phyloP scores from a whole-genome alignment of 257 asterid species.

The Capsicum chinense region DNA sequence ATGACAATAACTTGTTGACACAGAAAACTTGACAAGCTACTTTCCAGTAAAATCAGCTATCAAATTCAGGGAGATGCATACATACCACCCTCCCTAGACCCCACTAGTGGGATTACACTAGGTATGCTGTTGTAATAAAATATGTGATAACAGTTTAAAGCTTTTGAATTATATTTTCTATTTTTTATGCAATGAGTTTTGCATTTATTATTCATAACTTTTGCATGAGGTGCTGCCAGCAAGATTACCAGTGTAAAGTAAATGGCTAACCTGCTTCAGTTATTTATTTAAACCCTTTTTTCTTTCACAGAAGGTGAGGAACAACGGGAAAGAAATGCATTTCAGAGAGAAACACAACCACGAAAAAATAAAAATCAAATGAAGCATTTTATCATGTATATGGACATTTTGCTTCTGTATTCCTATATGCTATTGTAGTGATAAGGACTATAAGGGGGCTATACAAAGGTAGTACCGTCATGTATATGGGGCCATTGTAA shows the following conservation, averaged over 20 bases:
- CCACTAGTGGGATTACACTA: too few relatives aligned
- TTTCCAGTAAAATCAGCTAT: neutral
- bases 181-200: neutral
- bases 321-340: neutral
- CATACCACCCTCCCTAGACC: too few relatives aligned
- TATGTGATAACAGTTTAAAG: neutral
- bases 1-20: neutral
- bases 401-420: neutral
- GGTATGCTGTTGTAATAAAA: neutral
- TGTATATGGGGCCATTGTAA: slow-evolving; percentile 90
- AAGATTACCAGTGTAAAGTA: neutral
- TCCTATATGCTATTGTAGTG: neutral
- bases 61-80: neutral
- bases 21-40: neutral
- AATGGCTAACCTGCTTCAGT: neutral
- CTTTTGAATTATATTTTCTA: neutral
- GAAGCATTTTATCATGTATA: neutral
- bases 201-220: neutral
- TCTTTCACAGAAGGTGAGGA: neutral
- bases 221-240: neutral
- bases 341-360: neutral
- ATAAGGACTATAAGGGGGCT: neutral
- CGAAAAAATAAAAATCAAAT: neutral
- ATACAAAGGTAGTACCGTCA: slow-evolving; percentile 68
- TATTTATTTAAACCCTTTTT: neutral